phyloP scores from a whole-genome alignment of 805 yeast genomes.

The Lipomyces mesembrius region DNA sequence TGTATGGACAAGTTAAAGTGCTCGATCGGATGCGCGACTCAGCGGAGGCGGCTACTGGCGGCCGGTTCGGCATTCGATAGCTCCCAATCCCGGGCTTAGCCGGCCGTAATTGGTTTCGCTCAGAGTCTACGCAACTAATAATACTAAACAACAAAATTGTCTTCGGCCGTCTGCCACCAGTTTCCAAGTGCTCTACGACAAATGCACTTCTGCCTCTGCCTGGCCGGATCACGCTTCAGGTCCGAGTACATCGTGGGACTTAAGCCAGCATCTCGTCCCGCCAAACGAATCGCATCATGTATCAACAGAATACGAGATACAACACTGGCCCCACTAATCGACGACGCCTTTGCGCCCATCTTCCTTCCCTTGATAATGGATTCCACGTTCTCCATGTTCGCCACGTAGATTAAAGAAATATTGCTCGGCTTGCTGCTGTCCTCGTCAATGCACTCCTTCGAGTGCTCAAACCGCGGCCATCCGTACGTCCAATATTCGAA shows the following conservation, averaged over 20 bases:
- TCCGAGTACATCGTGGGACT: slow-evolving; percentile 16
- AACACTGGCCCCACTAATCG: slow-evolving; percentile 37
- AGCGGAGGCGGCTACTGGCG: slow-evolving; percentile 22
- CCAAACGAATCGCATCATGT: slow-evolving; percentile 14
- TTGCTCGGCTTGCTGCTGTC: slow-evolving; percentile 33
- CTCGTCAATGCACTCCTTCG: slow-evolving; percentile 15
- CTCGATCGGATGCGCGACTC: background rate
- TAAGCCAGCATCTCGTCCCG: slow-evolving; percentile 8
- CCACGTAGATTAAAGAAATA: slow-evolving; percentile 39
- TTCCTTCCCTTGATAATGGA: slow-evolving; percentile 40
- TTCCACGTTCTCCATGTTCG: slow-evolving; percentile 34
- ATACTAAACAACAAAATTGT: slow-evolving; percentile 31
- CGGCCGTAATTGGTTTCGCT: background rate
- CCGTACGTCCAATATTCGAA: slow-evolving; percentile 26
- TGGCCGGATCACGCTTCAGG: slow-evolving; percentile 18
- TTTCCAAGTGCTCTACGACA: slow-evolving; percentile 27
- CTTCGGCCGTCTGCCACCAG: slow-evolving; percentile 37
- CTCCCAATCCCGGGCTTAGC: background rate
- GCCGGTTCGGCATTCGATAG: slow-evolving; percentile 17
- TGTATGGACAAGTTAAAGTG: background rate
- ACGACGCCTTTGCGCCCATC: slow-evolving; percentile 40
- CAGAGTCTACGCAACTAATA: background rate
- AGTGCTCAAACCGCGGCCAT: slow-evolving; percentile 24
- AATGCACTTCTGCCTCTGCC: slow-evolving; percentile 23
- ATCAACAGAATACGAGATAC: slow-evolving; percentile 31